Evolutionary conservation across 1,284 basidiomycete genomes (phyloP), one percentile per base, ranked within the genome.

Genomic region (Pseudomicrostroma phylloplanum): DNA sequence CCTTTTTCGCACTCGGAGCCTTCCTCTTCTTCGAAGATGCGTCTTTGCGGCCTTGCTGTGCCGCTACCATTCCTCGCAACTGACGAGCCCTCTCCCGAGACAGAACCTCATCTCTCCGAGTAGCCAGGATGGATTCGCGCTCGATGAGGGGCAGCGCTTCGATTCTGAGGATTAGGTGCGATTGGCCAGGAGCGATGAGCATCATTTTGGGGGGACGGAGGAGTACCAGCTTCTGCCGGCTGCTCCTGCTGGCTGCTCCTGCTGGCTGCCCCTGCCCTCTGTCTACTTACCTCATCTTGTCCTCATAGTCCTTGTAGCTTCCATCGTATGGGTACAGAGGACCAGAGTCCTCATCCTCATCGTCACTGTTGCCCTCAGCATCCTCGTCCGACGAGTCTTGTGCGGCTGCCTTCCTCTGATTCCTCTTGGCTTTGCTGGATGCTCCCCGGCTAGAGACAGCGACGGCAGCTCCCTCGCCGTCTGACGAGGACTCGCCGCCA

Each of bases 111-210:
- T 54, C 51, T 54, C 51, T 17, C 21, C 51, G 51, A 13, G 13
- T 13, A 4, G 51, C 51, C 21, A 54, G 19, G 21, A 54, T 21
- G 21, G n/a, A 21, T 54, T 54, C 51, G 2, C 51, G 15, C 25
- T 54, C 51, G 51, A 54, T 54, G 17, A 23, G 25, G 17, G 51
- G 51, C 13, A 54, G 51, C 15, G 15, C n/a, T 19, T 54, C 51
- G 51, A 54, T 26, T 21, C 51, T 54, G 51, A 25, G 51, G 6
- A 9, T 36, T 36, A 3, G 30, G n/a, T 13, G 51, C n/a, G 51
- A 15, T 15, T 2, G 51, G 21, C 26, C 2, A 26, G n/a, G 7
- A 54, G 51, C 6, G 21, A 54, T 21, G 51, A 23, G 51, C 6
- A 21, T 25, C 2, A 48, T 48, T 3, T 36, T n/a, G n/a, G n/a